Conservation (phyloP, 805 yeast species). For the Spathaspora arborariae region DNA sequence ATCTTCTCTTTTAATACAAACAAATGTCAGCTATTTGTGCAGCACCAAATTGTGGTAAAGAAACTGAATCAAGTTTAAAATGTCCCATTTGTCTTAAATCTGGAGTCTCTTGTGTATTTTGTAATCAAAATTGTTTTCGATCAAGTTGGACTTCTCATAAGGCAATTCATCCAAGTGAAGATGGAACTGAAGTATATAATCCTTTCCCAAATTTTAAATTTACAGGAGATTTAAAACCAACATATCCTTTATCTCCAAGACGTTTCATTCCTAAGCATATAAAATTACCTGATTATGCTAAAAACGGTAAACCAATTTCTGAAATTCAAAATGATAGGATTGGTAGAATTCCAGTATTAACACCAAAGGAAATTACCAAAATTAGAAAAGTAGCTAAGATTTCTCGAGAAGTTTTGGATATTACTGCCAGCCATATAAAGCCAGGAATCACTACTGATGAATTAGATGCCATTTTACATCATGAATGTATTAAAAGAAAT, state of each 20-base stretch:
- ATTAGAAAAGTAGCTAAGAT: conserved; percentile 71
- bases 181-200: conserved; percentile 56
- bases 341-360: conserved; percentile 59
- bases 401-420: conserved; percentile 87
- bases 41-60: conserved; percentile 82
- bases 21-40: conserved; percentile 45
- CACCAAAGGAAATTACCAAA: conserved; percentile 65
- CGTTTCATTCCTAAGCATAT: conserved; percentile 70
- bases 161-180: conserved; percentile 58
- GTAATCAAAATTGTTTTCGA: conserved; percentile 81
- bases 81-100: conserved; percentile 90
- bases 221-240: conserved; percentile 72
- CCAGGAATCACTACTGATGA: conserved; percentile 95
- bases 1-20: background rate
- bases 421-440: conserved; percentile 74
- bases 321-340: conserved; percentile 74
- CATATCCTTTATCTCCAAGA: conserved; percentile 75
- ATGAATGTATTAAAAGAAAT: conserved; percentile 81
- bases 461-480: conserved; percentile 80
- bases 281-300: conserved; percentile 79
- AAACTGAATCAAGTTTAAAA: conserved; percentile 68
- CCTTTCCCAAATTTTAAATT: conserved; percentile 82
- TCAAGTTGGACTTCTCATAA: conserved; percentile 71
- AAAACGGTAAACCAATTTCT: conserved; percentile 68
- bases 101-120: conserved; percentile 61